Evolutionary conservation across 768 basidiomycete species (phyloP).

Genomic region (Macrolepiota dolichaula): DNA sequence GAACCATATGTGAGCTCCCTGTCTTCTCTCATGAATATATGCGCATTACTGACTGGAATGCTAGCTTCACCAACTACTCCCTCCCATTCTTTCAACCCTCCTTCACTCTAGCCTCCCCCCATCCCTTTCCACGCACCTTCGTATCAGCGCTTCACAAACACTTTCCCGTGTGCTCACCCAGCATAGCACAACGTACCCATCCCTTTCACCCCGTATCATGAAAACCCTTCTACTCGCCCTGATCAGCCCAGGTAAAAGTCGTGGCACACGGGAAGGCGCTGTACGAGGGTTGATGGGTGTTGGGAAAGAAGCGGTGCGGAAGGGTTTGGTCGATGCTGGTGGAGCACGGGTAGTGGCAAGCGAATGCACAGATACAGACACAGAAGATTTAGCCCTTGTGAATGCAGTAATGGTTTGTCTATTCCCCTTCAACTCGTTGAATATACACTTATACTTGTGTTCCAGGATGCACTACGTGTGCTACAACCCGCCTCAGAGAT

Average conservation of each 20-base stretch:
- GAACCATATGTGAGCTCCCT: slow-evolving; percentile 86
- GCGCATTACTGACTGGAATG: background rate
- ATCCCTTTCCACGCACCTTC: slow-evolving; percentile 65
- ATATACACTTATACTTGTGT: background rate
- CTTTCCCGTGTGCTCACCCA: slow-evolving; percentile 78
- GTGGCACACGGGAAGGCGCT: slow-evolving; percentile 86
- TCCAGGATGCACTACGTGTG: slow-evolving; percentile 59
- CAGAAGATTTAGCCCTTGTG: slow-evolving; percentile 43
- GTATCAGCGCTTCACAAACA: slow-evolving; percentile 79
- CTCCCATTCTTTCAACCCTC: slow-evolving; percentile 87
- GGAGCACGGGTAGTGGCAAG: slow-evolving; percentile 73
- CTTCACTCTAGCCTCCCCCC: slow-evolving; percentile 83
- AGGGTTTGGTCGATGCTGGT: slow-evolving; percentile 78
- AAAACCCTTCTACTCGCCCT: slow-evolving; percentile 91
- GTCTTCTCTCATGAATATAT: background rate
- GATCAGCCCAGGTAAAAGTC: slow-evolving; percentile 64
- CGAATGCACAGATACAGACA: slow-evolving; percentile 46
- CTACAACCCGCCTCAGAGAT: slow-evolving; percentile 56
- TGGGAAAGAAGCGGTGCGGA: slow-evolving; percentile 80
- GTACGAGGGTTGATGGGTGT: slow-evolving; percentile 84
- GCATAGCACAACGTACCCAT: slow-evolving; percentile 87
- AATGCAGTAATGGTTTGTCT: slow-evolving; percentile 58
- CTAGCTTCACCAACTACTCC: slow-evolving; percentile 93
- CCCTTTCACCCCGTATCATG: slow-evolving; percentile 84
- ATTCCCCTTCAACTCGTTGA: background rate